Conservation (phyloP, 129 eudicot species). For the Cynara cardunculus region DNA sequence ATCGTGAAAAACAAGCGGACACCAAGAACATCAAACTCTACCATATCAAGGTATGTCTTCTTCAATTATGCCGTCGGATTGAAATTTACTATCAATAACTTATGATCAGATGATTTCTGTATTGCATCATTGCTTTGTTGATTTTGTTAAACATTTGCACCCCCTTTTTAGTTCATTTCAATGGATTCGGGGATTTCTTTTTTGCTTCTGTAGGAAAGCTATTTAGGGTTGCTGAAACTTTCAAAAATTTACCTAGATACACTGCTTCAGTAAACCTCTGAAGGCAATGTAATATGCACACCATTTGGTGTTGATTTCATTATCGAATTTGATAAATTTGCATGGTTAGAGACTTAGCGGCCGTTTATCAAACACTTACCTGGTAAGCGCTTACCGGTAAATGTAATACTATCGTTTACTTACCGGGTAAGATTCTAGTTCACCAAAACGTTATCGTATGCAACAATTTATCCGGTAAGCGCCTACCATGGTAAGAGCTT, state of each 20-base stretch:
- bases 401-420: too few species aligned
- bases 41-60: constrained; percentile 56
- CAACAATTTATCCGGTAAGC: too few species aligned
- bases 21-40: constrained; percentile 44
- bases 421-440: too few species aligned
- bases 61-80: not conserved
- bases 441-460: too few species aligned
- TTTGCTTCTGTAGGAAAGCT: not conserved
- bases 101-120: not conserved
- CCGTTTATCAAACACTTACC: too few species aligned
- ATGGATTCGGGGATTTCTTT: not conserved
- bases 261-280: not conserved
- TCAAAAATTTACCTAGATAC: not conserved
- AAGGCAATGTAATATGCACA: too few species aligned
- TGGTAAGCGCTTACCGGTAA: too few species aligned
- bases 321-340: too few species aligned
- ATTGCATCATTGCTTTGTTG: not conserved
- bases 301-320: too few species aligned
- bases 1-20: constrained; percentile 21
- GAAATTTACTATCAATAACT: not conserved
- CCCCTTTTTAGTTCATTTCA: not conserved
- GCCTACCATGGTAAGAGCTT: too few species aligned
- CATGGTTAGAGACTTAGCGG: too few species aligned
- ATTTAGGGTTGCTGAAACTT: not conserved
- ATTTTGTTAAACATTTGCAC: not conserved